A percentile compares a stretch with the other conserved stretches of the same genome.
These are phyloP conservation scores for Chaetoceros muelleri DNA, from an alignment of 108 stramenopile genomes.

Conservation along the genomic window DNA sequence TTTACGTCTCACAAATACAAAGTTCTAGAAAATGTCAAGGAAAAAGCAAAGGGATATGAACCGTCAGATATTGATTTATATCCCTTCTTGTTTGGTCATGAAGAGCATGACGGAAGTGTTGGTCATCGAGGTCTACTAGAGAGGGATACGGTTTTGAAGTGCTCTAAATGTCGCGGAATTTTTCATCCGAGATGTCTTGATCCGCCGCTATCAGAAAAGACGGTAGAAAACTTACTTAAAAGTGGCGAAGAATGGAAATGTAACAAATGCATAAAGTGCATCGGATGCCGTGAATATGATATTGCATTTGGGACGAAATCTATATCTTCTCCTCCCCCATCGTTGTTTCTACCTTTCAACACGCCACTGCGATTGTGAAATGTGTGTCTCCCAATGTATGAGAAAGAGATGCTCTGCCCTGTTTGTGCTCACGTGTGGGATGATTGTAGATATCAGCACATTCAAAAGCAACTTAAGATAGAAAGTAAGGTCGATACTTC, in stretches of 20 bases:
- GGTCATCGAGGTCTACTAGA: conserved; percentile 15
- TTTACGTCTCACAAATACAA: conserved; percentile 29
- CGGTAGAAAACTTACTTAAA: conserved; percentile 16
- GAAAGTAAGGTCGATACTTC: too few species aligned
- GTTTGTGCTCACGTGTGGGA: conserved; percentile 55
- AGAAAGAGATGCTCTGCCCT: conserved; percentile 33
- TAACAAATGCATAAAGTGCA: conserved; percentile 34
- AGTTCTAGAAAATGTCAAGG: conserved; percentile 17
- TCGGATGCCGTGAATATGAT: conserved; percentile 45
- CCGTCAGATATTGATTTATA: conserved; percentile 24
- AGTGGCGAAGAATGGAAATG: conserved; percentile 30
- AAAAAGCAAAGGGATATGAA: conserved; percentile 1
- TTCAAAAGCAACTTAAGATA: conserved; percentile 19
- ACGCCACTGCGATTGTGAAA: conserved; percentile 32
- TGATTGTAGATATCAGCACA: conserved; percentile 39
- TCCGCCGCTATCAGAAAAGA: conserved; percentile 26
- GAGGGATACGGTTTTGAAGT: conserved; percentile 18
- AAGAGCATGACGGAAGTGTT: conserved; percentile 38
- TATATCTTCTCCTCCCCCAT: conserved; percentile 12
- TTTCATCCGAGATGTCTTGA: conserved; percentile 47
- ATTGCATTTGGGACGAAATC: conserved; percentile 34
- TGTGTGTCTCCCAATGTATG: conserved; percentile 35
- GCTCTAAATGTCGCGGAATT: conserved; percentile 24
- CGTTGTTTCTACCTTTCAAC: conserved; percentile 21
- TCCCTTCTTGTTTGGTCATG: conserved; percentile 36